These are phyloP conservation scores for Chlorella variabilis DNA, from an alignment of 163 green algal species.

Conservation along the genomic window DNA sequence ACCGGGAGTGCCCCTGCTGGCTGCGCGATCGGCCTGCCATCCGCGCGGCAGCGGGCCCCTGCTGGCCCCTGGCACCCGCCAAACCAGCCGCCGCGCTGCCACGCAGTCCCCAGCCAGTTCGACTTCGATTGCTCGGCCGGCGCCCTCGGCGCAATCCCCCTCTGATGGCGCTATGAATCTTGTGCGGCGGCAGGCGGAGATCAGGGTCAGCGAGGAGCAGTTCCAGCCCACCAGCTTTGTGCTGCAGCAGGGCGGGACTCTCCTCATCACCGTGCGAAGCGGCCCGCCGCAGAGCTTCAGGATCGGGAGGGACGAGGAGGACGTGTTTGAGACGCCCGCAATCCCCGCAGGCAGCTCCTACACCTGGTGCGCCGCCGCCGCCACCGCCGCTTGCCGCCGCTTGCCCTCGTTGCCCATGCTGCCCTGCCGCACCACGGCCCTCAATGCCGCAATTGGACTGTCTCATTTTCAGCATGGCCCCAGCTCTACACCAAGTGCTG, in stretches of 20 bases:
- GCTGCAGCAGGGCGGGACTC: neutral
- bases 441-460: neutral
- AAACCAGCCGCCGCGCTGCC: neutral
- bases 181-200: neutral
- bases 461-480: no score
- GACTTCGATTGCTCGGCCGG: neutral
- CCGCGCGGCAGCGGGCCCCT: neutral
- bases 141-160: neutral
- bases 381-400: neutral
- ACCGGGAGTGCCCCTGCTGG: no score
- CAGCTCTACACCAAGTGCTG: no score
- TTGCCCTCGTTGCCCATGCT: no score
- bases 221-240: neutral
- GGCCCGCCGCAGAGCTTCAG: constrained; percentile 29
- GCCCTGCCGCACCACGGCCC: no score
- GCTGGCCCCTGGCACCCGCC: neutral
- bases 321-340: neutral
- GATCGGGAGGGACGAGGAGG: constrained; percentile 18
- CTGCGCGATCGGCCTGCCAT: neutral
- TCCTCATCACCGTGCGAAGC: constrained; percentile 23
- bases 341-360: constrained; percentile 27
- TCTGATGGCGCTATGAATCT: constrained; percentile 31
- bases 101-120: neutral
- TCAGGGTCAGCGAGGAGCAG: constrained; percentile 1
- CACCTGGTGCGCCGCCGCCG: constrained; percentile 21